A percentile compares a stretch with the other conserved stretches of the same genome.
Conservation (phyloP, 306 rosid genomes). For the Trifolium fragiferum region DNA sequence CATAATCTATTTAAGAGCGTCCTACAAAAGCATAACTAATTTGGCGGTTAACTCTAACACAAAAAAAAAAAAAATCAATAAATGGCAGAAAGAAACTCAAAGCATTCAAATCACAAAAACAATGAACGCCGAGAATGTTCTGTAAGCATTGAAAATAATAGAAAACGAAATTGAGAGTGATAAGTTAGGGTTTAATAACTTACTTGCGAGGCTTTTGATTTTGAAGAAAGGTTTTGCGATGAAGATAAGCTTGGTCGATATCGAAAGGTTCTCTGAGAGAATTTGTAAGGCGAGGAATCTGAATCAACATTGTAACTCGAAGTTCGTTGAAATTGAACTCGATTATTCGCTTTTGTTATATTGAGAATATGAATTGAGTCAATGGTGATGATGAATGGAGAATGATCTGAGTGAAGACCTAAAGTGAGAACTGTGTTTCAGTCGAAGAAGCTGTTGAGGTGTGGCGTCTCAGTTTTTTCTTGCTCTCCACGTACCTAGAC, state of each 20-base stretch:
- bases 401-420: background rate
- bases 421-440: background rate
- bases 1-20: too few species aligned
- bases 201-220: conserved; percentile 48
- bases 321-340: too few species aligned
- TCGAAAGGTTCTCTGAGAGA: conserved; percentile 60
- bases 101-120: too few species aligned
- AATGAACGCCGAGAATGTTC: too few species aligned
- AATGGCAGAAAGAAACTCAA: too few species aligned
- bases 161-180: background rate
- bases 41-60: too few species aligned
- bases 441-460: background rate
- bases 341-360: background rate
- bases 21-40: too few species aligned
- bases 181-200: background rate
- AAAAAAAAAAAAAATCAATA: too few species aligned
- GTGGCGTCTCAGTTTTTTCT: background rate
- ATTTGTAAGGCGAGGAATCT: conserved; percentile 59
- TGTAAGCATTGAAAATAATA: too few species aligned
- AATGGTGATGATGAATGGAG: background rate
- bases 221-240: conserved; percentile 51
- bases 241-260: conserved; percentile 55
- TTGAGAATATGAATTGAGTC: background rate
- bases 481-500: too few species aligned
- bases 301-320: conserved; percentile 44